Conservation (phyloP, 2,329 filamentous ascomycete genomes). For the Diaporthe sp. region DNA sequence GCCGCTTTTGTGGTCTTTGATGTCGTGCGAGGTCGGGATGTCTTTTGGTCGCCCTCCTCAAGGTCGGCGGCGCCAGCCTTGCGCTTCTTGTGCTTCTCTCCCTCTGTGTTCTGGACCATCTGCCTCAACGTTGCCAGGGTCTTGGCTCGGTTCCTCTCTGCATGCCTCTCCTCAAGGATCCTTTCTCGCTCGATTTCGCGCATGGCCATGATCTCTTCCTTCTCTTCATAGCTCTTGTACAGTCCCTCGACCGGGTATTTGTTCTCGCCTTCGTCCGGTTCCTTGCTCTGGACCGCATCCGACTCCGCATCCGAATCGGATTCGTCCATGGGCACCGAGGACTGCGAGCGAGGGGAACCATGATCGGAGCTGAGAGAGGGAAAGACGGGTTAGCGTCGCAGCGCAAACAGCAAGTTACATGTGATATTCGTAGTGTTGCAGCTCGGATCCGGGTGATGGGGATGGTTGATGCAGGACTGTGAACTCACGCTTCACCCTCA, state of each 20-base stretch:
- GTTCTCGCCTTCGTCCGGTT: conserved; percentile 67
- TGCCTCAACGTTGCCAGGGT: conserved; percentile 86
- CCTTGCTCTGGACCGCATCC: conserved; percentile 62
- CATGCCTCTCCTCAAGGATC: conserved; percentile 82
- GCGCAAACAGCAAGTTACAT: not conserved
- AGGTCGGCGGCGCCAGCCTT: conserved; percentile 83
- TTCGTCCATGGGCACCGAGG: conserved; percentile 90
- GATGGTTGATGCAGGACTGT: conserved; percentile 32
- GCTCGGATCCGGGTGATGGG: conserved; percentile 25
- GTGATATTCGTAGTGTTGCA: not conserved
- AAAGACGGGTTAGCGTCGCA: conserved; percentile 31
- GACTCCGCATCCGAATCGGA: conserved; percentile 76
- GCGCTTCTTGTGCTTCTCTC: conserved; percentile 73
- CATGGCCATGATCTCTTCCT: conserved; percentile 82
- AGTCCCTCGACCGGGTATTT: conserved; percentile 90
- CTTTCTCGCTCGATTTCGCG: conserved; percentile 92
- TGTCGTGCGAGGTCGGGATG: conserved; percentile 76
- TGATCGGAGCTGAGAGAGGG: conserved; percentile 29
- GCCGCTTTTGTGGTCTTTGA: conserved; percentile 44
- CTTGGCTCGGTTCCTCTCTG: conserved; percentile 82
- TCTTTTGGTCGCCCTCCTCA: conserved; percentile 81
- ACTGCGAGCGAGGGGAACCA: conserved; percentile 73
- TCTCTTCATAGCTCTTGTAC: conserved; percentile 79
- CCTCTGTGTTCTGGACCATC: conserved; percentile 75
- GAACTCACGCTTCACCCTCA: conserved; percentile 84